Base-by-base conservation (phyloP, 208 protist genomes). In the Crithidia acanthocephali region DNA sequence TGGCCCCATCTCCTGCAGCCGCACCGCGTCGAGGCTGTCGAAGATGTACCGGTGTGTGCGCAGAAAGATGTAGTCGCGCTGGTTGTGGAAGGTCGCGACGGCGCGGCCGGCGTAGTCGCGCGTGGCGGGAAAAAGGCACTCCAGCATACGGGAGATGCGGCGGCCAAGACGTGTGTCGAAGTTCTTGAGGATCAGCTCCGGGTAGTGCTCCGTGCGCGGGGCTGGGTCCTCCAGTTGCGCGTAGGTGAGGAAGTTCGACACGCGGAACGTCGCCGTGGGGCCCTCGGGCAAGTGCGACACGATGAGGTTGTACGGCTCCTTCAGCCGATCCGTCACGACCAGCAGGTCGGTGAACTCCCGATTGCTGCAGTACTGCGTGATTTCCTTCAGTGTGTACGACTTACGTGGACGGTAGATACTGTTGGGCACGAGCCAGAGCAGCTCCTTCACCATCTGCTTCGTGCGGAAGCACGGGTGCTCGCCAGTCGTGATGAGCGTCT, bases 61-160 rank as follows among this genome's bases (percentile, higher is more conserved):
- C 35, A 98, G 68, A 61, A 98, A 98, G 47, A 98, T 97, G 76
- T 97, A 98, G 68, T 98, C 96, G 40, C 94, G 87, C 65, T 98
- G 91, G 79, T 97, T 97, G 81, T 97, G 93, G 67, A 98, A 97
- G 0, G 96, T 98, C 2, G 90, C 86, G 27, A 98, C 95, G 25
- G 88, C 91, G 44, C 96, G 85, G 30, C 94, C 94, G 15, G 79
- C 85, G 78, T 97, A 97, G 68, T 98, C 91, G 30, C 91, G 81
- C 23, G 87, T 93, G 13, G 83, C 59, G 2, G 96, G 96, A 58
- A 98, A 98, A 11, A 98, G 77, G 61, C 87, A 93, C 65, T 96
- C 83, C 23, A 98, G 72, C 77, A 97, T 79, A 44, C 93, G 88
- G 0, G 83, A 72, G 40, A 98, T 93, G 35, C 94, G 87, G 20